phyloP scores from a whole-genome alignment of 352 stramenopile genomes.

The Globisporangium echinulatum region DNA sequence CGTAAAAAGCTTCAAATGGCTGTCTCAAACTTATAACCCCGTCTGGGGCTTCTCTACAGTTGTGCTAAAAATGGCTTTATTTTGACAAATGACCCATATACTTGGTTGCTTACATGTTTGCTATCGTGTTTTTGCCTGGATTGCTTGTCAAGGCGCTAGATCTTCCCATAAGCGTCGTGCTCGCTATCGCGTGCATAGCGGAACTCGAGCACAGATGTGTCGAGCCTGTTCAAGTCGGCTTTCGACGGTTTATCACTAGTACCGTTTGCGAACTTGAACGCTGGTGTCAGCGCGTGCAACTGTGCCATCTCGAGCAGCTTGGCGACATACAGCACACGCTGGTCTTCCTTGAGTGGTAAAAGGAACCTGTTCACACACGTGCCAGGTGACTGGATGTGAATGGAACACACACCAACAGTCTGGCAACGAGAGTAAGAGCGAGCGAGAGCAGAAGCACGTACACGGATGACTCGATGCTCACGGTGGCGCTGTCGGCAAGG shows the following conservation, averaged over 20 bases:
- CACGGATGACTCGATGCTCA: conserved; percentile 71
- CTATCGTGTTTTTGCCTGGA: too few relatives aligned
- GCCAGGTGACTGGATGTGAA: not conserved
- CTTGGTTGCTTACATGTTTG: too few relatives aligned
- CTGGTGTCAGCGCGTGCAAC: conserved; percentile 23
- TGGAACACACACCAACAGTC: not conserved
- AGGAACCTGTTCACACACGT: conserved; percentile 38
- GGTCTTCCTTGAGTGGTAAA: conserved; percentile 59
- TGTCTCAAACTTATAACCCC: too few relatives aligned
- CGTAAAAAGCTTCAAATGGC: too few relatives aligned
- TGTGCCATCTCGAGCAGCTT: conserved; percentile 62
- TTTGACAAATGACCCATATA: too few relatives aligned
- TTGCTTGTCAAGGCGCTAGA: too few relatives aligned
- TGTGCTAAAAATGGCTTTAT: too few relatives aligned
- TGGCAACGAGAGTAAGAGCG: not conserved
- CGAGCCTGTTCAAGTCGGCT: conserved; percentile 45
- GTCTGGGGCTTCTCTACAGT: too few relatives aligned
- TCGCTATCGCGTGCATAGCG: conserved; percentile 9
- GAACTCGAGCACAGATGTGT: conserved; percentile 59
- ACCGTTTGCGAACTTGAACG: conserved; percentile 25
- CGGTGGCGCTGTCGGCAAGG: conserved; percentile 28
- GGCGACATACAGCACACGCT: conserved; percentile 54
- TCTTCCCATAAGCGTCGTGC: too few relatives aligned
- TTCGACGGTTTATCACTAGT: conserved; percentile 19
- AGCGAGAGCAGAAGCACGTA: conserved; percentile 20